A percentile compares a stretch with the other conserved stretches of the same genome.
phyloP scores from a whole-genome alignment of 345 rosid species.

The Populus nigra region DNA sequence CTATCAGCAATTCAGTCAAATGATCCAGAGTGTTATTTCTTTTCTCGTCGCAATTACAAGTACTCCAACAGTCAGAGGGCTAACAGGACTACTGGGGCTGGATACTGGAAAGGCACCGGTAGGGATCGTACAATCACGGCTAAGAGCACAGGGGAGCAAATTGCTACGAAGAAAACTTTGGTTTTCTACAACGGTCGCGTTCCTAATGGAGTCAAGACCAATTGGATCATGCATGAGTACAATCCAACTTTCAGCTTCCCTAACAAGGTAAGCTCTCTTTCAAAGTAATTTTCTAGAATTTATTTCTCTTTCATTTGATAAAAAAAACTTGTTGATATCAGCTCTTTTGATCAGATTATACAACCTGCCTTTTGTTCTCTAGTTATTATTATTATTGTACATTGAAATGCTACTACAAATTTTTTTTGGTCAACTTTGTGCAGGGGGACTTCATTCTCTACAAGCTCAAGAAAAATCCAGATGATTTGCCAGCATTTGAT shows the following conservation, averaged over 20 bases:
- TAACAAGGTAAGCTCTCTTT: neutral
- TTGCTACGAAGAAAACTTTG: neutral
- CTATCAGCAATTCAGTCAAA: slow-evolving; percentile 13
- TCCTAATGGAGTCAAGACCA: neutral
- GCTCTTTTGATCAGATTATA: neutral
- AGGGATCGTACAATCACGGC: neutral
- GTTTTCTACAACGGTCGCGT: neutral
- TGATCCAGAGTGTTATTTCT: slow-evolving; percentile 16
- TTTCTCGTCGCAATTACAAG: neutral
- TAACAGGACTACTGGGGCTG: neutral
- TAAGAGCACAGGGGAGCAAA: neutral
- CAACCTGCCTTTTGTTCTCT: neutral
- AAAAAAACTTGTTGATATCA: neutral
- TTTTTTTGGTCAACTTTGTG: neutral
- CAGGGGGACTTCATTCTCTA: neutral
- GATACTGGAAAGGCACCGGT: slow-evolving; percentile 7
- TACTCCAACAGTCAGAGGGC: neutral
- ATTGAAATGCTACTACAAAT: too few relatives aligned
- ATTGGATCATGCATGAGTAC: slow-evolving; percentile 11
- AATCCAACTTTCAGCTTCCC: neutral
- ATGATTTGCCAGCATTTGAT: neutral
- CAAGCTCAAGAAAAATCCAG: neutral
- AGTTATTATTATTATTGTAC: neutral
- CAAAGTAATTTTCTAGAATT: neutral
- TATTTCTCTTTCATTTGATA: neutral